phyloP scores from a whole-genome alignment of 2,329 filamentous ascomycete genomes.

The Xylaria sp. region DNA sequence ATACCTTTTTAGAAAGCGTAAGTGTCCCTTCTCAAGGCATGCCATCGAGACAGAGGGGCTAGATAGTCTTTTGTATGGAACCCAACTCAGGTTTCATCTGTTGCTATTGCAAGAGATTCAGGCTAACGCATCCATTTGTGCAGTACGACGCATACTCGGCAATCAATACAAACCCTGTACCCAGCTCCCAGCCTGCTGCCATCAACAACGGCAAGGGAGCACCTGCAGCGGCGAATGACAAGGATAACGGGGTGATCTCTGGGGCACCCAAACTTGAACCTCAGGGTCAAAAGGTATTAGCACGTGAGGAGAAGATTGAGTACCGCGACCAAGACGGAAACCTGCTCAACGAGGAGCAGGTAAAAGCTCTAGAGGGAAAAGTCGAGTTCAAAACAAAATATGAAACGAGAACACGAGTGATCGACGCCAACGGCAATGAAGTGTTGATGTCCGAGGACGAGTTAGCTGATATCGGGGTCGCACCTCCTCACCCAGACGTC shows the following conservation, averaged over 20 bases:
- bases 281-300: constrained; percentile 53
- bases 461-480: constrained; percentile 50
- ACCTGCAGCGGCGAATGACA: constrained; percentile 32
- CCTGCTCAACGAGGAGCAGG: constrained; percentile 80
- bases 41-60: constrained; percentile 44
- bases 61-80: constrained; percentile 11
- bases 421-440: constrained; percentile 82
- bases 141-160: constrained; percentile 58
- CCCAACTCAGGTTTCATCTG: background rate
- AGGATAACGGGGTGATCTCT: constrained; percentile 47
- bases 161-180: constrained; percentile 35
- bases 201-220: constrained; percentile 31
- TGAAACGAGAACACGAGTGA: constrained; percentile 87
- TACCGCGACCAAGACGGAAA: constrained; percentile 96
- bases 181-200: constrained; percentile 35
- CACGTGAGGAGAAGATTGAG: constrained; percentile 81
- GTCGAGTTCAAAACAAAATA: constrained; percentile 96
- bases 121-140: constrained; percentile 16
- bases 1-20: constrained; percentile 86
- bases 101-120: background rate
- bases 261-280: constrained; percentile 55
- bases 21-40: constrained; percentile 56
- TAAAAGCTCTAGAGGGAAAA: constrained; percentile 84
- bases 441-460: constrained; percentile 56
- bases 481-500: constrained; percentile 66